These are phyloP conservation scores for Dalbergia cultrata DNA, from an alignment of 306 rosid genomes.

Conservation along the genomic window DNA sequence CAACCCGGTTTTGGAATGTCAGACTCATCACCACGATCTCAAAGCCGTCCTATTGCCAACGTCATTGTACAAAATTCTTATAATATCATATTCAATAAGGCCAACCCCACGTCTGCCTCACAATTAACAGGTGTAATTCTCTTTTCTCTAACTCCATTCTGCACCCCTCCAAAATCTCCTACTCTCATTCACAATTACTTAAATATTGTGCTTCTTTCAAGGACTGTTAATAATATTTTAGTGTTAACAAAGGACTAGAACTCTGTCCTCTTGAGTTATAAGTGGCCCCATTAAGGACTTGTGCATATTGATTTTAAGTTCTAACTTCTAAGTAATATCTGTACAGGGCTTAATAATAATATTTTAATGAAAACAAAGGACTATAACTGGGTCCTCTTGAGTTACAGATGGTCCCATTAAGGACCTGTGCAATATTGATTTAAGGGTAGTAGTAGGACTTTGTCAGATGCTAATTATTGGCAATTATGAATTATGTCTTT, in stretches of 20 bases:
- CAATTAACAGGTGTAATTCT: conserved; percentile 49
- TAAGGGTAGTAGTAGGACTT: conserved; percentile 40
- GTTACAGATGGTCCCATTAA: conserved; percentile 48
- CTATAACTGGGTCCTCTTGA: conserved; percentile 47
- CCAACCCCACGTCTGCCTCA: conserved; percentile 51
- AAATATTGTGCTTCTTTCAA: not conserved
- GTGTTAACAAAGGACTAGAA: conserved; percentile 24
- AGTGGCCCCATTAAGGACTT: too few species aligned
- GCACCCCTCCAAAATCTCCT: conserved; percentile 35
- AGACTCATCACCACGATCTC: conserved; percentile 56
- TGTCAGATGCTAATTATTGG: conserved; percentile 56
- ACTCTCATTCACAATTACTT: conserved; percentile 28
- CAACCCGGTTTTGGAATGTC: conserved; percentile 30
- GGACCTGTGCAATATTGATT: conserved; percentile 35
- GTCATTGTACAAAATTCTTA: conserved; percentile 27
- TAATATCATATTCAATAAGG: not conserved
- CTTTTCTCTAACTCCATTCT: conserved; percentile 6
- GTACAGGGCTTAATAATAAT: not conserved
- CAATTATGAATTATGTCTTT: conserved; percentile 41
- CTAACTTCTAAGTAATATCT: not conserved
- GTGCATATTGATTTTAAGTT: not conserved
- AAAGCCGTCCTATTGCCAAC: conserved; percentile 22
- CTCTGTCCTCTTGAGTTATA: conserved; percentile 26
- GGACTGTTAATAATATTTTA: conserved; percentile 12
- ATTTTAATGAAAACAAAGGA: conserved; percentile 19